A percentile compares a stretch with the other conserved stretches of the same genome.
phyloP scores from a whole-genome alignment of 2,329 filamentous ascomycete species.

The Colletotrichum tanaceti region DNA sequence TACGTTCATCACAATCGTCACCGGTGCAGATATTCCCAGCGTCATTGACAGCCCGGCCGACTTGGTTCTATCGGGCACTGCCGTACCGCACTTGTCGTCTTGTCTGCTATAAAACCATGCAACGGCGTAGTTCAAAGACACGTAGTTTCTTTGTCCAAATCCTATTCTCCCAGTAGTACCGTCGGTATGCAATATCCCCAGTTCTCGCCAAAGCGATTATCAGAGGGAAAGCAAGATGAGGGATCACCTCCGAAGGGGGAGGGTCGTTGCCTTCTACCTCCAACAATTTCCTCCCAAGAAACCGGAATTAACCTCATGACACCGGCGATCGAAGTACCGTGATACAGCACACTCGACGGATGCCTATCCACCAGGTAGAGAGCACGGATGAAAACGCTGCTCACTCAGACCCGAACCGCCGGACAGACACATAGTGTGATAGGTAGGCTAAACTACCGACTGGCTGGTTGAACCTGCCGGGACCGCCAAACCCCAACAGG shows the following conservation, averaged over 20 bases:
- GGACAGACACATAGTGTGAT: no score
- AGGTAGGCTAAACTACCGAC: constrained; percentile 10
- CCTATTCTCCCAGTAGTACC: not conserved
- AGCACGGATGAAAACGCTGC: not conserved
- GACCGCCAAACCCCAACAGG: constrained; percentile 7
- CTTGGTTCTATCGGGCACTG: not conserved
- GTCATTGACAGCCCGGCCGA: not conserved
- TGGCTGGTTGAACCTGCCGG: not conserved
- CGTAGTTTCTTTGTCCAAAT: not conserved
- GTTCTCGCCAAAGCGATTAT: not conserved
- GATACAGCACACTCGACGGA: constrained; percentile 5
- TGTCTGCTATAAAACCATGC: no score
- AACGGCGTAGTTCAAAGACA: not conserved
- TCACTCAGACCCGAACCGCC: not conserved
- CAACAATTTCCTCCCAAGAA: not conserved
- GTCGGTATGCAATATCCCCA: not conserved
- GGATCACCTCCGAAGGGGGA: not conserved
- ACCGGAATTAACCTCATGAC: not conserved
- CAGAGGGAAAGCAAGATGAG: not conserved
- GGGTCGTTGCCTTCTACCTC: not conserved
- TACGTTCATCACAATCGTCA: not conserved
- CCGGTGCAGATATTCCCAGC: not conserved
- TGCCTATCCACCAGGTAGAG: not conserved
- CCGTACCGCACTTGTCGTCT: not conserved
- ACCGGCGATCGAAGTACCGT: not conserved